These are phyloP conservation scores for Staphylotrichum longicolle DNA, from an alignment of 495 filamentous ascomycete genomes.

Conservation along the genomic window DNA sequence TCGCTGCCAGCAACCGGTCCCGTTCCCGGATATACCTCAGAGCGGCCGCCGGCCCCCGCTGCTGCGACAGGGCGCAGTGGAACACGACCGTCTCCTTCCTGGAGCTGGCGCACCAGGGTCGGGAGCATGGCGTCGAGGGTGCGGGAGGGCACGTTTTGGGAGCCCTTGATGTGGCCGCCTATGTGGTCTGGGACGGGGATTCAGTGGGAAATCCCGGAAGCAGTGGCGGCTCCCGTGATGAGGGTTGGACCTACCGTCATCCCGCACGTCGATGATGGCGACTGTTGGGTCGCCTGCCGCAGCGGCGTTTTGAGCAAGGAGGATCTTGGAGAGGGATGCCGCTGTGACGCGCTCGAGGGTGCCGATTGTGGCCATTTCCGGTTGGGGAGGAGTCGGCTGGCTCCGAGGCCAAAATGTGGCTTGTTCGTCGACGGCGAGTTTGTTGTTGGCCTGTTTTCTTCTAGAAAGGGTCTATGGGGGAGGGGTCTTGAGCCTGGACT, in stretches of 20 bases:
- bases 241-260: conserved; percentile 56
- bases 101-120: conserved; percentile 73
- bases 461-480: too few species aligned
- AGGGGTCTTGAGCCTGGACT: too few species aligned
- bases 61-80: conserved; percentile 92
- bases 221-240: not conserved
- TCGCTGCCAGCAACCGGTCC: conserved; percentile 43
- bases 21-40: conserved; percentile 65
- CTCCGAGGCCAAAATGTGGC: not conserved
- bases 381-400: not conserved
- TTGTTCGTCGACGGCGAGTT: not conserved
- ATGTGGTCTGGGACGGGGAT: conserved; percentile 65
- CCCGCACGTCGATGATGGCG: conserved; percentile 86
- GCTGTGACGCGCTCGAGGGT: conserved; percentile 64
- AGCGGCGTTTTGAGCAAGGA: conserved; percentile 38
- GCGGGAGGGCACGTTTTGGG: conserved; percentile 70
- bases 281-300: conserved; percentile 39
- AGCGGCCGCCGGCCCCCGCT: conserved; percentile 73
- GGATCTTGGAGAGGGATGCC: conserved; percentile 55
- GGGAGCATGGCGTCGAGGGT: conserved; percentile 73
- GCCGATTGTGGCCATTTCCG: conserved; percentile 48
- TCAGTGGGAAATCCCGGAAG: not conserved
- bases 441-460: too few species aligned
- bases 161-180: conserved; percentile 83
- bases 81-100: conserved; percentile 84